Evolutionary conservation across 225 moss, liverwort and hornwort species (phyloP).

Genomic region (Thuidium tamariscinum): DNA sequence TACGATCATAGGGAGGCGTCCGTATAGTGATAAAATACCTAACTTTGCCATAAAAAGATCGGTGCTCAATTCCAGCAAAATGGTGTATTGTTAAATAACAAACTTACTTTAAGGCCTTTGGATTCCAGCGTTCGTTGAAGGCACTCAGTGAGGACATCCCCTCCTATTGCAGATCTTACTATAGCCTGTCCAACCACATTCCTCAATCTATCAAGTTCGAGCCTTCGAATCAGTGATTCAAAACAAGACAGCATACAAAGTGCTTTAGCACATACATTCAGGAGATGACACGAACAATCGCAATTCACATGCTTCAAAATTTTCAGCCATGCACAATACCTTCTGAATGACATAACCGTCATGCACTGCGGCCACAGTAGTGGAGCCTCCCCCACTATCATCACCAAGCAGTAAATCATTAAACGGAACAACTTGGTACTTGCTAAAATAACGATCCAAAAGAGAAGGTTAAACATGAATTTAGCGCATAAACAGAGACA

Average conservation of each 20-base stretch:
- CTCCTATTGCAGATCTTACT: slow-evolving; percentile 78
- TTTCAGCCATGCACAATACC: slow-evolving; percentile 22
- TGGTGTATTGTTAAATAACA: neutral
- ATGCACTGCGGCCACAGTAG: slow-evolving; percentile 87
- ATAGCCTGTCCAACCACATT: slow-evolving; percentile 38
- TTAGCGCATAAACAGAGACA: neutral
- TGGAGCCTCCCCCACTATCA: slow-evolving; percentile 80
- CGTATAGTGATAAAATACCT: neutral
- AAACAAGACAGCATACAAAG: neutral
- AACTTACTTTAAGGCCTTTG: slow-evolving; percentile 52
- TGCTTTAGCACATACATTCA: neutral
- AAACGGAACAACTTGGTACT: neutral
- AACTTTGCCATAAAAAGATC: neutral
- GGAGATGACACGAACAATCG: neutral
- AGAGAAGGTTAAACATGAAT: neutral
- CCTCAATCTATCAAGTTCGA: neutral
- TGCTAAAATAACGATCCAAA: neutral
- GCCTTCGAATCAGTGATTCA: neutral
- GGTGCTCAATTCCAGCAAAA: neutral
- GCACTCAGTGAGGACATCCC: slow-evolving; percentile 81
- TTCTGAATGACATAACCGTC: slow-evolving; percentile 95
- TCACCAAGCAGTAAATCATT: neutral
- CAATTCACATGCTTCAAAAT: neutral
- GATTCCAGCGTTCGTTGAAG: slow-evolving; percentile 73
- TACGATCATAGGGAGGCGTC: neutral